Conservation (phyloP, 2,329 filamentous ascomycete genomes). For the Epichloe baconii region DNA sequence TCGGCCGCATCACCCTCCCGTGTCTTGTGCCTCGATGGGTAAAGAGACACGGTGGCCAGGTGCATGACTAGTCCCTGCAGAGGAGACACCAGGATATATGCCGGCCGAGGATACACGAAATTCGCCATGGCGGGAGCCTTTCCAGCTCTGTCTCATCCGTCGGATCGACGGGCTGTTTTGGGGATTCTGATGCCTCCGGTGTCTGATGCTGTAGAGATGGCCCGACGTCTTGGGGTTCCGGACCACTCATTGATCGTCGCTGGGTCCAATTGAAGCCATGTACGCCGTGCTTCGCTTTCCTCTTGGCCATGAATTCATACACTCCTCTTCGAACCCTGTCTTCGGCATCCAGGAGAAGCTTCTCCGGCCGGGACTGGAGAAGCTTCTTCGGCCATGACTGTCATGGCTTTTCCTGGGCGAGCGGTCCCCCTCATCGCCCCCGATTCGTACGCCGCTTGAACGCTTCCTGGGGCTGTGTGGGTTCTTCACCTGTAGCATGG, state of each 20-base stretch:
- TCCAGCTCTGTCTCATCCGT: constrained; percentile 7
- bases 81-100: constrained; percentile 57
- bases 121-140: constrained; percentile 18
- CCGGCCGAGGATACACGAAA: constrained; percentile 26
- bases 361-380: constrained; percentile 19
- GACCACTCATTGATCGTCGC: background rate
- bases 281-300: constrained; percentile 14
- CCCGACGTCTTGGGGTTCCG: no score
- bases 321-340: constrained; percentile 34
- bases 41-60: constrained; percentile 48
- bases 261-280: constrained; percentile 1
- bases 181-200: background rate
- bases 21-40: constrained; percentile 19
- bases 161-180: background rate
- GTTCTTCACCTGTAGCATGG: constrained; percentile 15
- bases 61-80: constrained; percentile 46
- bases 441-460: constrained; percentile 31
- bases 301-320: constrained; percentile 32
- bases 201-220: no score
- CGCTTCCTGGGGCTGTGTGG: constrained; percentile 12
- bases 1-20: constrained; percentile 26
- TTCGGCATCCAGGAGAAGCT: constrained; percentile 32
- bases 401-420: constrained; percentile 26
- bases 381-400: constrained; percentile 16
- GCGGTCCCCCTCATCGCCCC: constrained; percentile 32